These are phyloP conservation scores for Fusarium udum DNA, from an alignment of 2,329 filamentous ascomycete species.

Conservation along the genomic window DNA sequence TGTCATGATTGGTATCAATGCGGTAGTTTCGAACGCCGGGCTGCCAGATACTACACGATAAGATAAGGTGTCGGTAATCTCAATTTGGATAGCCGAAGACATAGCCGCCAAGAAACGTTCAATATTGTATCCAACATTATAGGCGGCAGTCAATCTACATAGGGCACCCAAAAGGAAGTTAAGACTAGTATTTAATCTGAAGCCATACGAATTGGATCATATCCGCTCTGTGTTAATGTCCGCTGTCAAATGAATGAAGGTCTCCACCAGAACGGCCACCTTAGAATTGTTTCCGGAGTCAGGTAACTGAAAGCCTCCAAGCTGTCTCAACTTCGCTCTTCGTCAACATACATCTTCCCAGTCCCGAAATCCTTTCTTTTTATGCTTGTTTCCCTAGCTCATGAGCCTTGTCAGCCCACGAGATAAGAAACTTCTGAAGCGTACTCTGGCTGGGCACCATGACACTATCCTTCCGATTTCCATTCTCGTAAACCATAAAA, in stretches of 20 bases:
- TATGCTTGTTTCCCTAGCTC: background rate
- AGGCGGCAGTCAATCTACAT: too few relatives aligned
- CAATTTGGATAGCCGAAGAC: background rate
- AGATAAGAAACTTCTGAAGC: background rate
- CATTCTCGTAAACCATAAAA: background rate
- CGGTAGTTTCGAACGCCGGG: background rate
- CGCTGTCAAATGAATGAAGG: background rate
- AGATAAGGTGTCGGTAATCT: background rate
- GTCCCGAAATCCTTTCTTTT: fast-evolving
- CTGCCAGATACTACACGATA: background rate
- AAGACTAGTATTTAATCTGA: background rate
- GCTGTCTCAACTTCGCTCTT: background rate
- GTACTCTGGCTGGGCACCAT: background rate
- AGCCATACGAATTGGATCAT: fast-evolving
- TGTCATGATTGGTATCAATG: fast-evolving
- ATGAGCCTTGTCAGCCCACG: background rate
- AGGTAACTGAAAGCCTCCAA: background rate
- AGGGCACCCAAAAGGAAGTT: too few relatives aligned
- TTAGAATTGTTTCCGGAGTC: background rate
- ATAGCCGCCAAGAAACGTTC: background rate
- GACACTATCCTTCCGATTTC: fast-evolving
- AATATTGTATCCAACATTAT: fast-evolving
- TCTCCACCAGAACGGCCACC: too few relatives aligned
- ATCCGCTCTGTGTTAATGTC: background rate
- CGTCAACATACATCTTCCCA: fast-evolving